Percentiles rank a stretch among this genome's conserved stretches.
Conservation (phyloP, 441 rosid genomes). For the Bocquillonia castaneifolia region DNA sequence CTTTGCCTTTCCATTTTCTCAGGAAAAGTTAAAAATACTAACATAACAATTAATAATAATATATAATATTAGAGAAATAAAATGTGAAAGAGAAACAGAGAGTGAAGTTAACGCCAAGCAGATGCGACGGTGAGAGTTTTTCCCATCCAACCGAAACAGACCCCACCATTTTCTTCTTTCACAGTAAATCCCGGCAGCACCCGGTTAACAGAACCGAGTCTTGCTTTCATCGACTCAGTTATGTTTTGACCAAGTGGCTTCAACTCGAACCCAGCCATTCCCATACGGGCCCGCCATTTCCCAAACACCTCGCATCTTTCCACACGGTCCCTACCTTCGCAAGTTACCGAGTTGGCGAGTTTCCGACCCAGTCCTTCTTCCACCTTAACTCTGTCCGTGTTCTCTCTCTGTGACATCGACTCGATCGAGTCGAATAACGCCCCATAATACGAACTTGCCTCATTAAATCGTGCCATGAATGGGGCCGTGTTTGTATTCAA, state of each 20-base stretch:
- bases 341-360: slow-evolving; percentile 68
- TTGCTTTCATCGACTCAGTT: slow-evolving; percentile 52
- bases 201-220: slow-evolving; percentile 42
- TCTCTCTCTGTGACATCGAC: slow-evolving; percentile 38
- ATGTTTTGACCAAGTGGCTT: slow-evolving; percentile 47
- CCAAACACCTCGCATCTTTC: slow-evolving; percentile 98
- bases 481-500: slow-evolving; percentile 84
- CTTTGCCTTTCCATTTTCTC: slow-evolving; percentile 33
- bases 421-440: slow-evolving; percentile 80
- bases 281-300: slow-evolving; percentile 93
- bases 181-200: slow-evolving; percentile 71
- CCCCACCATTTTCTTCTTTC: slow-evolving; percentile 73
- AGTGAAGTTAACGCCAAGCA: slow-evolving; percentile 74
- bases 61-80: slow-evolving; percentile 15
- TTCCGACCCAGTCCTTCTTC: slow-evolving; percentile 70
- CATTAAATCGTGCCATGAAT: slow-evolving; percentile 57
- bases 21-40: slow-evolving; percentile 36
- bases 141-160: slow-evolving; percentile 83
- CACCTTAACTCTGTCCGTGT: slow-evolving; percentile 43
- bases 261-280: slow-evolving; percentile 84
- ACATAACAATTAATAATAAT: slow-evolving; percentile 33
- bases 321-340: slow-evolving; percentile 77
- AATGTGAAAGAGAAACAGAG: neutral
- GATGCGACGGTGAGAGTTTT: slow-evolving; percentile 93
- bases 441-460: slow-evolving; percentile 54